These are phyloP conservation scores for Blastocystis sp. DNA, from an alignment of 352 stramenopile species.

Conservation along the genomic window DNA sequence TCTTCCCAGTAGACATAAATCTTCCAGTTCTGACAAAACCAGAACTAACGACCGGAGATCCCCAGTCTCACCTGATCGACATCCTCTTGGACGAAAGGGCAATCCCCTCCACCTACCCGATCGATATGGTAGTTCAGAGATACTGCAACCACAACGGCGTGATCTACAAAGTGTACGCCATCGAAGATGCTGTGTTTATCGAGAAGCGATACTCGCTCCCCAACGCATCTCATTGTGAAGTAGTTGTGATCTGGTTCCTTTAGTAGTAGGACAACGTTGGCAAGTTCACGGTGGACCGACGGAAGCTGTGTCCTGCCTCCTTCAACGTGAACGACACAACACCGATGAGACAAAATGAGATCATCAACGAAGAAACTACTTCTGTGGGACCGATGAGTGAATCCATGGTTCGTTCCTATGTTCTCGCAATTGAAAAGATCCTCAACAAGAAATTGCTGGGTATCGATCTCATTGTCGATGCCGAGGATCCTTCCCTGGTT, in stretches of 20 bases:
- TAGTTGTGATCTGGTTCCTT: background rate
- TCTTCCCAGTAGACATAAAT: background rate
- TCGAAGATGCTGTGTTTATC: background rate
- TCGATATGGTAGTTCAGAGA: background rate
- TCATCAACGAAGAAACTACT: background rate
- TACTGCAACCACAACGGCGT: slow-evolving; percentile 3
- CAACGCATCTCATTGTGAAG: background rate
- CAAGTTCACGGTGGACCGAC: slow-evolving; percentile 5
- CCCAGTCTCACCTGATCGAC: background rate
- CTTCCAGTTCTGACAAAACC: slow-evolving; percentile 9
- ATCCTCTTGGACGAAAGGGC: background rate
- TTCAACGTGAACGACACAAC: background rate
- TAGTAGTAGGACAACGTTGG: background rate
- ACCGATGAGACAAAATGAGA: background rate
- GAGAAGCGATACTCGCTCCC: slow-evolving; percentile 30
- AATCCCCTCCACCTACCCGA: background rate
- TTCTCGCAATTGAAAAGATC: background rate
- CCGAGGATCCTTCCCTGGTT: background rate
- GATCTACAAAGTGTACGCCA: slow-evolving; percentile 21
- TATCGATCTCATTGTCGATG: slow-evolving; percentile 8
- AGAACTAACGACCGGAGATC: background rate
- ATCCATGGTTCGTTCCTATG: background rate
- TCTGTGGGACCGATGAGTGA: background rate
- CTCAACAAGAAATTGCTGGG: background rate
- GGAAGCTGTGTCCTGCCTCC: background rate